These are phyloP conservation scores for Senna siamea DNA, from an alignment of 306 rosid genomes.

Conservation along the genomic window DNA sequence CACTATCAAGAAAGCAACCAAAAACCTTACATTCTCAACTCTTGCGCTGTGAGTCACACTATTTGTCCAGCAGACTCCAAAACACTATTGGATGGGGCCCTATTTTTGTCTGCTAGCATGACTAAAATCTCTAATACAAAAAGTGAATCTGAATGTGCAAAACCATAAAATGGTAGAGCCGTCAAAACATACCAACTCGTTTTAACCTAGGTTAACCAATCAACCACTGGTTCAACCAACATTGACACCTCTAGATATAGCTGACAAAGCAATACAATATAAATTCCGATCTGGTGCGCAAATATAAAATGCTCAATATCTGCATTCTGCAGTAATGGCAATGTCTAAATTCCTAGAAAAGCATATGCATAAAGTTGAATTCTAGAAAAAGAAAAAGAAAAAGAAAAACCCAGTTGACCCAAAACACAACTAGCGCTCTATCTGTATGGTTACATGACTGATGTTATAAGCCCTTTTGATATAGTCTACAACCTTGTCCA, in stretches of 20 bases:
- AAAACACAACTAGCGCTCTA: conserved; percentile 55
- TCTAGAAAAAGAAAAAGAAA: conserved; percentile 5
- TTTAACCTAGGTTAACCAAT: too few relatives aligned
- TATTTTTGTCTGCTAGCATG: neutral
- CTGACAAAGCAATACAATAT: neutral
- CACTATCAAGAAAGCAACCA: conserved; percentile 12
- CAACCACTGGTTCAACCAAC: neutral
- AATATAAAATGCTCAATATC: conserved; percentile 27
- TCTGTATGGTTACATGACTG: conserved; percentile 78
- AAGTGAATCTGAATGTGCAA: too few relatives aligned
- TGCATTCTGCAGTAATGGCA: neutral
- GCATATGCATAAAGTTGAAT: conserved; percentile 27
- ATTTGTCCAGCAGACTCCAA: too few relatives aligned
- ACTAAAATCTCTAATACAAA: neutral
- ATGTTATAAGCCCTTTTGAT: conserved; percentile 77
- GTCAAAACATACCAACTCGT: too few relatives aligned
- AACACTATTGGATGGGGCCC: too few relatives aligned
- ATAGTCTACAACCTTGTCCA: conserved; percentile 67
- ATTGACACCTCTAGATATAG: conserved; percentile 11
- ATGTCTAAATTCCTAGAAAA: conserved; percentile 8
- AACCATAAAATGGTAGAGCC: conserved; percentile 9
- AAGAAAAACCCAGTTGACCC: conserved; percentile 18
- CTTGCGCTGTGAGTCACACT: conserved; percentile 24
- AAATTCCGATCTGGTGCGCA: conserved; percentile 8
- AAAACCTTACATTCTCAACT: conserved; percentile 18